Percentiles rank a stretch among this genome's conserved stretches.
phyloP scores from a whole-genome alignment of 148 eudicot species.

The Vaccinium vitisidaea region DNA sequence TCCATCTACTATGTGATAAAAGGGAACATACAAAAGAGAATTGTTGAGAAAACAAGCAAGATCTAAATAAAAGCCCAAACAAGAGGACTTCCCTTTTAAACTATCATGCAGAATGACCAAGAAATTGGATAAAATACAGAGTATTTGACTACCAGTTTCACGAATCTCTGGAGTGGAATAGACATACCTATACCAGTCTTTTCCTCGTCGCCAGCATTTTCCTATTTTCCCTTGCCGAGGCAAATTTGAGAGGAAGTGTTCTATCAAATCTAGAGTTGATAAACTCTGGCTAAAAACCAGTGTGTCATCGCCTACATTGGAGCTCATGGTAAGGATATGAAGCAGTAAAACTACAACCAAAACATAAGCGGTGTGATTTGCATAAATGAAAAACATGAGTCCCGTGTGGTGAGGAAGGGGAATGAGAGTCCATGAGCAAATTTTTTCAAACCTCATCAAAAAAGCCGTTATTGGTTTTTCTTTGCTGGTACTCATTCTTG shows the following conservation, averaged over 20 bases:
- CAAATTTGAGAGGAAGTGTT: constrained; percentile 65
- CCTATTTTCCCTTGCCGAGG: constrained; percentile 56
- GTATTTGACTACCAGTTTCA: neutral
- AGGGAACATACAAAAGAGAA: neutral
- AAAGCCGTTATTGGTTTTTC: constrained; percentile 50
- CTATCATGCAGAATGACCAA: neutral
- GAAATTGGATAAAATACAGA: neutral
- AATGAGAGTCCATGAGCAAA: neutral
- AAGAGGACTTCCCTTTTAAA: neutral
- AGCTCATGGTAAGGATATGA: constrained; percentile 69
- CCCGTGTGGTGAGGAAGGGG: neutral
- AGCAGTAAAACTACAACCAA: constrained; percentile 57
- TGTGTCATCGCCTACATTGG: constrained; percentile 77
- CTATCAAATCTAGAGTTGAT: constrained; percentile 80
- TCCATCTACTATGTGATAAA: neutral
- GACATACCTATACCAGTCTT: constrained; percentile 97
- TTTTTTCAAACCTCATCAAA: constrained; percentile 58
- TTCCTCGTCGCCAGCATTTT: constrained; percentile 76
- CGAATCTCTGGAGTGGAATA: neutral
- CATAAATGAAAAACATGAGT: neutral
- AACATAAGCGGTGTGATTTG: neutral
- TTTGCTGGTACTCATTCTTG: constrained; percentile 37
- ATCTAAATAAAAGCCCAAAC: neutral
- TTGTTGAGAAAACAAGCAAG: neutral
- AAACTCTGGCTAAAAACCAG: constrained; percentile 93